Base-by-base conservation (phyloP, 768 basidiomycete species). In the Bullera alba region DNA sequence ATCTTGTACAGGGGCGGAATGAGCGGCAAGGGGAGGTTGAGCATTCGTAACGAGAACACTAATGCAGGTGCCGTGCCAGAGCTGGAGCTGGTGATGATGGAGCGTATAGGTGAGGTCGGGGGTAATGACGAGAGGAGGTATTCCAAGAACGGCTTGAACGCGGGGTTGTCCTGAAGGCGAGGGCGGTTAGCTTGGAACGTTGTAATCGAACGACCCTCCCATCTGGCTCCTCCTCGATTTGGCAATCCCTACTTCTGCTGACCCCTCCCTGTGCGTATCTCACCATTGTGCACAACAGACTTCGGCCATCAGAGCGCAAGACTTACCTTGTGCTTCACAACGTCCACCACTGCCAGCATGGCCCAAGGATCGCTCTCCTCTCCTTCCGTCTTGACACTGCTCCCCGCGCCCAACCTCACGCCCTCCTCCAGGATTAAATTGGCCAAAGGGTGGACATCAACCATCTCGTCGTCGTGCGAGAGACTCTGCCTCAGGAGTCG, bases 11-110 rank as follows among this genome's bases (percentile, higher is more conserved):
- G 85, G 1, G 89, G 91, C 4, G 90, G 85, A 7, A 92, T 79
- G 29, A 91, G 81, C 60, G 96, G 88, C 14, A 90, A 84, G 0
- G 93, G 93, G 83, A 99, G 92, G 70, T 97, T 99, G 58, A 95
- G 78, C 44, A 97, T 76, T 0, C 93, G 79, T 70, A 95, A 89
- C 56, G 84, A 86, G 57, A 99, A 76, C 7, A 96, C 78, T 16
- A 95, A 77, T 2, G 88, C 93, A 39, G 93, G 80, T 54, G 85
- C 81, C 15, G 76, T 75, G 75, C 71, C 29, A 14, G 58, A 57
- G 12, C 70, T 58, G 30, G 67, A 63, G 41, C 76, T 77, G 14
- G 76, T 77, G 51, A 86, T 79, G 5, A 85, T 35, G 75, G 8
- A 71, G 66, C 57, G 78, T 76, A 22, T 87, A 77, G 10, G 79